phyloP scores from a whole-genome alignment of 805 yeast genomes.

The Lachancea cidri region DNA sequence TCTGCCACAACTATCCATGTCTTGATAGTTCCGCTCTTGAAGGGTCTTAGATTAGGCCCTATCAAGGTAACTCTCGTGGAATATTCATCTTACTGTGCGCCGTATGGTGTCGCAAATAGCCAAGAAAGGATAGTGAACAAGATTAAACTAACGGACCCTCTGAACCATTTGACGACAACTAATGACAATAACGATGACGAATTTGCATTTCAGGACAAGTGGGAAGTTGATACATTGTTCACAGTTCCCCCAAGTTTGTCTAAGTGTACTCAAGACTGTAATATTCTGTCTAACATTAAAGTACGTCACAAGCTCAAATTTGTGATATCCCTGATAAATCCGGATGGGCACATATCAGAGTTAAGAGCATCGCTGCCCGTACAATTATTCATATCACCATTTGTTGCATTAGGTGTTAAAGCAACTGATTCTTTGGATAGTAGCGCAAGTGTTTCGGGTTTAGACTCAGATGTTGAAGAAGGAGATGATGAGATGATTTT shows the following conservation, averaged over 20 bases:
- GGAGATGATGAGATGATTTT: constrained; percentile 39
- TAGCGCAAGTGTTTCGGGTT: constrained; percentile 12
- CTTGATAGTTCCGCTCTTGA: constrained; percentile 69
- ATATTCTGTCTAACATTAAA: constrained; percentile 60
- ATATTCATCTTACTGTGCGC: constrained; percentile 54
- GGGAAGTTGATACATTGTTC: constrained; percentile 66
- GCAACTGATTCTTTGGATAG: constrained; percentile 11
- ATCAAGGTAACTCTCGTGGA: constrained; percentile 67
- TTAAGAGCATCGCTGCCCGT: constrained; percentile 87
- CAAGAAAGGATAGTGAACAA: constrained; percentile 63
- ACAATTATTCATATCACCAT: constrained; percentile 71
- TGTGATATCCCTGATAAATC: constrained; percentile 69
- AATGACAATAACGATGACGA: constrained; percentile 26
- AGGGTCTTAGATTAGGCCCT: constrained; percentile 76
- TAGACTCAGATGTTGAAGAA: constrained; percentile 18
- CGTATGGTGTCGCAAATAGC: constrained; percentile 49
- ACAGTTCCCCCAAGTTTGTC: constrained; percentile 69
- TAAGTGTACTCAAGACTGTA: constrained; percentile 83
- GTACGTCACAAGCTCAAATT: constrained; percentile 87
- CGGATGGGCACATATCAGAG: constrained; percentile 92
- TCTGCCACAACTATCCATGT: constrained; percentile 66
- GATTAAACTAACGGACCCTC: constrained; percentile 38
- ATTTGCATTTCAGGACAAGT: constrained; percentile 44
- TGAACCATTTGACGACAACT: constrained; percentile 34
- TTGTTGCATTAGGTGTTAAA: constrained; percentile 53